Evolutionary conservation across 2,329 filamentous ascomycete species (phyloP), one percentile per base, ranked within the genome.

Genomic region (Arachnomyces sp.): DNA sequence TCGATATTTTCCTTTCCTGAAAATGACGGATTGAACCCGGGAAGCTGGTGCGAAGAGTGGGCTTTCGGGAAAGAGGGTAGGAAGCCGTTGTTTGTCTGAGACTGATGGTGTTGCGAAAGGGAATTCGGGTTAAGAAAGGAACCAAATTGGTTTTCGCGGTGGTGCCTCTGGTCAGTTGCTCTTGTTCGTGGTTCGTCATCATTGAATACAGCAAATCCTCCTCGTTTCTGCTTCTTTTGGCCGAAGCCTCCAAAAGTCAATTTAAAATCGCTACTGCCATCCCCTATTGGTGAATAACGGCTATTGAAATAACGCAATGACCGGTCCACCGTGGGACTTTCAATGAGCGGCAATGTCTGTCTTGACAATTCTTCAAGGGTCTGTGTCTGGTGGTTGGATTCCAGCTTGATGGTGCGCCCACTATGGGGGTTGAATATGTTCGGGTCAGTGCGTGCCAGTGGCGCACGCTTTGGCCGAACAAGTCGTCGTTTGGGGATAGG

Each of bases 1-100:
- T 63, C 62, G n/a, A 65, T 54, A 38, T 64, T 65, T 42, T 65
- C 62, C 37, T 65, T 63, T n/a, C 48, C 55, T 12, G 43, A 9
- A 9, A 25, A 25, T 25, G 21, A 25, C 5, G 21, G 21, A 25
- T 25, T 25, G 21, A 25, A 25, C 5, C 9, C 9, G 21, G 21
- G 9, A 9, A 9, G 21, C 21, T 25, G 21, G 21, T 34, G 44
- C 13, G 44, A 40, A 14, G 38, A 34, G 40, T 50, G 44, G 3
- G 35, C 44, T 15, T 43, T 40, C n/a, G 48, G 17, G 7, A 31
- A 31, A 31, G 52, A 47, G n/a, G 45, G 38, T 25, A 52, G 46
- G 34, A 45, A 29, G 34, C 43, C 13, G 12, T 25, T 21, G 34
- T 40, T 37, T 14, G 31, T 28, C 33, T 40, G 32, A 28, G 42